Evolutionary conservation across 768 basidiomycete species (phyloP), one percentile per base, ranked within the genome.

Genomic region (Clavulina sp.): DNA sequence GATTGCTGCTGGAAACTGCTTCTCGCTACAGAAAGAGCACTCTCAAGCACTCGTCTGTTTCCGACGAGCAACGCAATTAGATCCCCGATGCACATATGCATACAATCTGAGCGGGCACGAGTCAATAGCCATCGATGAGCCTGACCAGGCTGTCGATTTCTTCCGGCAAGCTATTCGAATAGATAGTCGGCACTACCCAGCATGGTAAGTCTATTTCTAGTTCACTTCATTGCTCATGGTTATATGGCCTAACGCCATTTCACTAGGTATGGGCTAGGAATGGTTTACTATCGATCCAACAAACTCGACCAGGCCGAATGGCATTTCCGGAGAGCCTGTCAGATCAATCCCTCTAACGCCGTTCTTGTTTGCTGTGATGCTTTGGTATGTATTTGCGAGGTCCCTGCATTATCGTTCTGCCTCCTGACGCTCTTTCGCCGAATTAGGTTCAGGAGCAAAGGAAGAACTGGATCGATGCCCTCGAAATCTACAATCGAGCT

Each of bases 81-180:
- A 89, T 64, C 81, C 88, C 18, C 73, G 76, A 19, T 92, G 85
- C 66, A 89, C 91, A 59, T 97, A 97, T 65, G 89, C 91, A 57
- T 93, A 85, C 69, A 95, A 91, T 23, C 71, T 99, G 54, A 89
- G 88, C 61, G 95, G 95, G 48, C 92, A 97, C 65, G 95, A 99
- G 72, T 85, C 82, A 29, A 78, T 96, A 59, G 64, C 65, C 54
- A 85, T 96, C 66, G 93, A 97, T 60, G 89, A 97, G 70, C 71
- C 88, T 57, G 86, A 93, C 60, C 80, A 82, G 65, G 91, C 92
- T 33, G 79, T 92, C 57, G 77, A 74, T 55, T 92, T 86, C 70
- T 99, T 92, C 64, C 80, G 95, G 64, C 80, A 77, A 52, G 93
- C 93, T 34, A 73, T 99, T 65, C 78, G 85, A 67, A 81, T 84